These are phyloP conservation scores for Crithidia sp. DNA, from an alignment of 208 protist species.

Conservation along the genomic window DNA sequence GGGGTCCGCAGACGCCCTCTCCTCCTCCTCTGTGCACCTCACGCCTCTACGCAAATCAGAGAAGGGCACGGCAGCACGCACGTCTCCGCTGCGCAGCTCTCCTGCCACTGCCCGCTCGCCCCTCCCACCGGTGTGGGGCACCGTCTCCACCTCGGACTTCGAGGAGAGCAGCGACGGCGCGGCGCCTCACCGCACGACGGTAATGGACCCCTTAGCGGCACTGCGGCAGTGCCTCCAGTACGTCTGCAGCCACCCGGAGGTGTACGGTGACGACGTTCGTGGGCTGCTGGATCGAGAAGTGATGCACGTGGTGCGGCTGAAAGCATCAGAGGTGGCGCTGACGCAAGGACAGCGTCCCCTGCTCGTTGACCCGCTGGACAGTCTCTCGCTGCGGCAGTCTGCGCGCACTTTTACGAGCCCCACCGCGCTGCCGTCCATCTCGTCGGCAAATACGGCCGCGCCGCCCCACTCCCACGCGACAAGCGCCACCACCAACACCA, in stretches of 20 bases:
- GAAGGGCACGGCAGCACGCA: background rate
- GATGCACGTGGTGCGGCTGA: slow-evolving; percentile 80
- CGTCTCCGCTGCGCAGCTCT: background rate
- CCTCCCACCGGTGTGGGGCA: background rate
- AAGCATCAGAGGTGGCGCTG: slow-evolving; percentile 72
- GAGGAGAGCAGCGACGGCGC: background rate
- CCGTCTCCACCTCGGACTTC: background rate
- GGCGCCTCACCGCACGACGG: background rate
- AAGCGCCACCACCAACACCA: background rate
- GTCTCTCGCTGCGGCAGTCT: slow-evolving; percentile 12
- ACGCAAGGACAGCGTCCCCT: slow-evolving; percentile 30
- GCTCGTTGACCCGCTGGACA: slow-evolving; percentile 16
- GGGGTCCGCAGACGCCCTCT: background rate
- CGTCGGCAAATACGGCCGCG: background rate
- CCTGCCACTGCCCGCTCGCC: background rate
- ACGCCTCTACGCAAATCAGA: slow-evolving; percentile 7
- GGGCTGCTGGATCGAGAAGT: slow-evolving; percentile 73
- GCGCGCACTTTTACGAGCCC: background rate
- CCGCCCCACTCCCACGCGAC: background rate
- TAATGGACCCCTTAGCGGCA: slow-evolving; percentile 80
- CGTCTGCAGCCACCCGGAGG: slow-evolving; percentile 75
- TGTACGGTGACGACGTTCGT: slow-evolving; percentile 76
- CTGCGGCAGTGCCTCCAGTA: slow-evolving; percentile 81
- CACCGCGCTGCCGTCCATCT: slow-evolving; percentile 6
- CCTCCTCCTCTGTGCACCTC: slow-evolving; percentile 1